phyloP scores from a whole-genome alignment of 2,329 filamentous ascomycete species.

The Xylariaceae sp. region DNA sequence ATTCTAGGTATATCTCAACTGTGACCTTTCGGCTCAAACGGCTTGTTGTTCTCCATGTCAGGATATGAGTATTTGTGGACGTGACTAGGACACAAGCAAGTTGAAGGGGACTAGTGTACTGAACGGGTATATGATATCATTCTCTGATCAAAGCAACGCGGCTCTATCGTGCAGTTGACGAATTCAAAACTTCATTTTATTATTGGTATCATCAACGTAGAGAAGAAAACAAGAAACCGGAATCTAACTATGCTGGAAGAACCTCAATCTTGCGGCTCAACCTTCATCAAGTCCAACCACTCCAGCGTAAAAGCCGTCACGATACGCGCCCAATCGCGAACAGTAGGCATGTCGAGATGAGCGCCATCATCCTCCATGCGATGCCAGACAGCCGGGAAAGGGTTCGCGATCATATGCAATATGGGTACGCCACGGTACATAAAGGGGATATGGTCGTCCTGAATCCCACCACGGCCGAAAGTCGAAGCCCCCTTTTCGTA shows the following conservation, averaged over 20 bases:
- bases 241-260: not conserved
- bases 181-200: constrained; percentile 2
- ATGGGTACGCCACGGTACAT: constrained; percentile 68
- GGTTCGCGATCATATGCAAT: constrained; percentile 68
- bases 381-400: constrained; percentile 71
- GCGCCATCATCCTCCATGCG: constrained; percentile 63
- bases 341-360: constrained; percentile 64
- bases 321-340: constrained; percentile 71
- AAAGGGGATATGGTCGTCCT: constrained; percentile 76
- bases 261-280: constrained; percentile 28
- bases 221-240: not conserved
- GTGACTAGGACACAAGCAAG: not conserved
- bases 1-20: too few relatives aligned
- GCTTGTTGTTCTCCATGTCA: not conserved
- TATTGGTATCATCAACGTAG: not conserved
- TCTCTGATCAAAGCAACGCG: not conserved
- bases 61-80: not conserved
- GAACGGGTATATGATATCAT: not conserved
- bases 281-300: constrained; percentile 65
- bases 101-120: not conserved
- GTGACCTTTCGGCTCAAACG: too few relatives aligned
- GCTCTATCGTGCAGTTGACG: not conserved
- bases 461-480: constrained; percentile 41
- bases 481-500: constrained; percentile 38
- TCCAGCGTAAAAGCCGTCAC: constrained; percentile 69